Evolutionary conservation across 345 rosid genomes (phyloP), one percentile per base, ranked within the genome.

Genomic region (Gossypium longicalyx): DNA sequence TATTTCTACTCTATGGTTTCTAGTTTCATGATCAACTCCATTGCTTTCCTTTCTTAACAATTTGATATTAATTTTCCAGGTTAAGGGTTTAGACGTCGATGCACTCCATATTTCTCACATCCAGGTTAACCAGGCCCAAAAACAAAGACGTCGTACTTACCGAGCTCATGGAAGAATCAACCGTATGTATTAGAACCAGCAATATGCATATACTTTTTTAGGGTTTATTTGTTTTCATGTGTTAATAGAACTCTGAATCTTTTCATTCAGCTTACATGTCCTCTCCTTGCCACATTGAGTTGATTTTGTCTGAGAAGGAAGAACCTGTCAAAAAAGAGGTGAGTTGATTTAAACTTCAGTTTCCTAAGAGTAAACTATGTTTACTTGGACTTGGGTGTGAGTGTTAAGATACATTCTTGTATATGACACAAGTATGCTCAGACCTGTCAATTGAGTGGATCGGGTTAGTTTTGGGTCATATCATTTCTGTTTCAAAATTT

Each of bases 161-260:
- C 83, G 98, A 43, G 98, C 98, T 15, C 97, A 94, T 1, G 98
- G 98, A 87, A 86, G 98, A 86, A 94, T 94, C 72, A 92, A 94
- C 17, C 98, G 98, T 94, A 82, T 64, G 92, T 81, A 54, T 25
- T 17, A 0, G 2, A 41, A 17, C 10, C 64, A 44, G 11, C 7
- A 0, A 16, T 53, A n/a, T n/a, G 22, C 11, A 53, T 53, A 1
- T 23, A 45, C 0, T 15, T 3, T 53, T 45, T 2, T 6, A 27
- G 43, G 4, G 4, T 29, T 1, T 7, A 23, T 3, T 49, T 15
- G n/a, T 22, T 5, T 20, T 27, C 47, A 16, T 0, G 1, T 8
- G 2, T 49, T 63, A 9, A 34, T 17, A 7, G 48, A 13, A 72
- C 13, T 9, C 41, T 22, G 10, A 13, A 58, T 43, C 23, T n/a